Percentiles rank a stretch among this genome's conserved stretches.
Evolutionary conservation across 306 rosid genomes (phyloP).

Genomic region (Begonia loranthoides): DNA sequence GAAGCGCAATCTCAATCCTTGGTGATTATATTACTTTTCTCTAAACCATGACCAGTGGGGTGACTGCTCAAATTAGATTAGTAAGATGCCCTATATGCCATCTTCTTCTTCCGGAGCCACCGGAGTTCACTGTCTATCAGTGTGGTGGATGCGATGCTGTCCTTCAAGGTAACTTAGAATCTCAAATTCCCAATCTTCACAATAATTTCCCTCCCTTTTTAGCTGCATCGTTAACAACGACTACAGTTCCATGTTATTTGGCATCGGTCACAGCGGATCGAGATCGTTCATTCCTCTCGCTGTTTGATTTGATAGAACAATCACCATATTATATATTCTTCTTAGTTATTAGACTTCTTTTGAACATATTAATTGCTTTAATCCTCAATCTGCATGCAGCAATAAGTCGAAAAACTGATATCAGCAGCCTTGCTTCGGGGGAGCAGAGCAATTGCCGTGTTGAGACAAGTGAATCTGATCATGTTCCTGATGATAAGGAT

Average conservation of each 20-base stretch:
- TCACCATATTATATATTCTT: too few relatives aligned
- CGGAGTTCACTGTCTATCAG: slow-evolving; percentile 39
- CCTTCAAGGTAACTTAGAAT: slow-evolving; percentile 52
- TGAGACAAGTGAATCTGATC: slow-evolving; percentile 14
- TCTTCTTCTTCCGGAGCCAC: slow-evolving; percentile 46
- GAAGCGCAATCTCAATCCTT: background rate
- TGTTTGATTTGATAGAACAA: too few relatives aligned
- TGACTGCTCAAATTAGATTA: slow-evolving; percentile 39
- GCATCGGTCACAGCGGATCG: too few relatives aligned
- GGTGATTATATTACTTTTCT: background rate
- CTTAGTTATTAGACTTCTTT: background rate
- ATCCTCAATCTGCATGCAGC: slow-evolving; percentile 35
- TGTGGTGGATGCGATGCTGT: slow-evolving; percentile 75
- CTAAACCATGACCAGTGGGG: background rate
- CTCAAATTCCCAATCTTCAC: background rate
- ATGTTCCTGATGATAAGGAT: slow-evolving; percentile 19
- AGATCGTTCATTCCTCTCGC: too few relatives aligned
- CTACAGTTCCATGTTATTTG: too few relatives aligned
- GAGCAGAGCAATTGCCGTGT: slow-evolving; percentile 23
- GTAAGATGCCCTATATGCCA: slow-evolving; percentile 77
- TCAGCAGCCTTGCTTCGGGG: slow-evolving; percentile 18
- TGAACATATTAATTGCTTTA: background rate
- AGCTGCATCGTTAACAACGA: background rate
- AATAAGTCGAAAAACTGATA: slow-evolving; percentile 26
- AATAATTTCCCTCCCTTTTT: slow-evolving; percentile 4